phyloP scores from a whole-genome alignment of 2,329 filamentous ascomycete genomes.

The Colletotrichum sp. region DNA sequence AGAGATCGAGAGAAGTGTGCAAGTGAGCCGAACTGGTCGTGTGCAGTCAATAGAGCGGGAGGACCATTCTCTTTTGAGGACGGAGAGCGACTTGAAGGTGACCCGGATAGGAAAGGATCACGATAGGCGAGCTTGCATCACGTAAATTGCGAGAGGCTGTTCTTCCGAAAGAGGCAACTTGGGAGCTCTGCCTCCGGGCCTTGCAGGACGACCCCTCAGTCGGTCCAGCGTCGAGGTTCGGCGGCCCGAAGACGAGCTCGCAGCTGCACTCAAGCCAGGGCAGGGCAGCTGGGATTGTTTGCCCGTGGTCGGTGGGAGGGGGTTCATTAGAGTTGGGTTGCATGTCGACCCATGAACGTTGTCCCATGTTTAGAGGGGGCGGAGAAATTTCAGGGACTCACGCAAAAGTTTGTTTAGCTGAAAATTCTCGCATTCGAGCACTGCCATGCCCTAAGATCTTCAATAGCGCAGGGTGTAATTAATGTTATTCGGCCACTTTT shows the following conservation, averaged over 20 bases:
- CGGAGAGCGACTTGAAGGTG: background rate
- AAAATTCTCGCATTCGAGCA: background rate
- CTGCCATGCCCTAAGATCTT: background rate
- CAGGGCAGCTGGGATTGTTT: background rate
- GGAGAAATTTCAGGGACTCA: background rate
- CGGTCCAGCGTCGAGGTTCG: background rate
- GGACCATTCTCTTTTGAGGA: background rate
- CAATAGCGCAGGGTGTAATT: background rate
- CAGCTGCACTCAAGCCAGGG: too few relatives aligned
- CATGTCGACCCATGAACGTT: background rate
- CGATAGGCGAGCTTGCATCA: background rate
- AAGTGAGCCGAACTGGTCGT: background rate
- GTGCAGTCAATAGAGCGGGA: background rate
- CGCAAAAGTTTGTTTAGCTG: background rate
- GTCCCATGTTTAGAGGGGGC: background rate
- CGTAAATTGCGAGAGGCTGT: background rate
- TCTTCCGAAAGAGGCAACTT: conserved; percentile 2
- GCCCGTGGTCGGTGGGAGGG: background rate
- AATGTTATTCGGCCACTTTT: background rate
- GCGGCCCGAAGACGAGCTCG: background rate
- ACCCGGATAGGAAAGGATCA: background rate
- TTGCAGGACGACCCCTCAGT: background rate
- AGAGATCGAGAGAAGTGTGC: background rate
- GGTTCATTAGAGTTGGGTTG: background rate
- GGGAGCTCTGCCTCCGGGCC: background rate